phyloP scores from a whole-genome alignment of 2,329 filamentous ascomycete genomes.

The Fusarium devonianum region DNA sequence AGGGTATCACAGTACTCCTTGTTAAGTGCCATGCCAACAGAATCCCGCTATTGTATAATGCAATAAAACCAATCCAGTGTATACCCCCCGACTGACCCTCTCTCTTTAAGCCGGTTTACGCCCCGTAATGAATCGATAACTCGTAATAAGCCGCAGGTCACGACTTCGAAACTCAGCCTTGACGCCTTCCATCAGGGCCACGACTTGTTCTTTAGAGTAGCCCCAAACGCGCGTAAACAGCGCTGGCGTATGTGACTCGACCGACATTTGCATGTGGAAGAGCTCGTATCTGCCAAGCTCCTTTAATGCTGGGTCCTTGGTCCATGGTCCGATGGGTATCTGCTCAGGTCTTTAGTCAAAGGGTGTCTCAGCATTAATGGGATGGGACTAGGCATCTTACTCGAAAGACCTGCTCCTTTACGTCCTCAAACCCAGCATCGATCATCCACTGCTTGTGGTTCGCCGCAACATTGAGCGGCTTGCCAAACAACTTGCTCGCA shows the following conservation, averaged over 20 bases:
- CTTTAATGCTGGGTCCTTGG: constrained; percentile 47
- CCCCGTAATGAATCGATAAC: constrained; percentile 33
- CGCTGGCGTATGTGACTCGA: constrained; percentile 51
- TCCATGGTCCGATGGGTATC: constrained; percentile 51
- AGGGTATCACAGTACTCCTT: too few species aligned
- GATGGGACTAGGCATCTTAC: too few species aligned
- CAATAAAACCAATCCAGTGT: too few species aligned
- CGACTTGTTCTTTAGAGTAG: constrained; percentile 51
- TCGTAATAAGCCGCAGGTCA: constrained; percentile 32
- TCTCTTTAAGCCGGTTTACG: too few species aligned
- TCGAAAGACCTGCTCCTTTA: constrained; percentile 33
- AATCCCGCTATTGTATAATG: too few species aligned
- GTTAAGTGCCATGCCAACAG: too few species aligned
- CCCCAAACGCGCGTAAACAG: constrained; percentile 50
- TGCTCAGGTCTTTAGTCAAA: too few species aligned
- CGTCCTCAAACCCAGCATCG: constrained; percentile 49
- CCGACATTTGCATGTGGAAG: constrained; percentile 53
- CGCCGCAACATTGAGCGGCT: constrained; percentile 49
- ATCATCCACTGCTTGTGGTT: constrained; percentile 49
- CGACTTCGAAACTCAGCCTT: constrained; percentile 53
- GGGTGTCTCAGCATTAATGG: too few species aligned
- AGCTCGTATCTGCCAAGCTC: constrained; percentile 48
- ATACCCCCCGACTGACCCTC: too few species aligned
- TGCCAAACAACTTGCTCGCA: constrained; percentile 48
- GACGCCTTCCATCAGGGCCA: constrained; percentile 55